phyloP scores from a whole-genome alignment of 108 stramenopile species.

The Nitzschia inconspicua region DNA sequence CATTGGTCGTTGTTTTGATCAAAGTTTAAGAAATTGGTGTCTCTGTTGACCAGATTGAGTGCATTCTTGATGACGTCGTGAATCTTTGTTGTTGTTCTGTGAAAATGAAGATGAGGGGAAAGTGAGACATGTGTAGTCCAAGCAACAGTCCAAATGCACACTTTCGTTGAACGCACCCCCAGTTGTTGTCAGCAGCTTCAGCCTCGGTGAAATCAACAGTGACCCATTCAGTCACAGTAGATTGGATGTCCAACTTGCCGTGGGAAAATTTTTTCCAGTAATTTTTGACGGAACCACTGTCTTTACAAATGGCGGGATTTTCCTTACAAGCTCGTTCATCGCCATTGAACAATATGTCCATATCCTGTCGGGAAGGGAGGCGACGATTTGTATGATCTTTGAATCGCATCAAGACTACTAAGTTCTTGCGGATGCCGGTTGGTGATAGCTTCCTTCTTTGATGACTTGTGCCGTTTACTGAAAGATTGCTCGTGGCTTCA shows the following conservation, averaged over 20 bases:
- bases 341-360: too few relatives aligned
- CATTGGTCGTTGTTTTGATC: conserved; percentile 35
- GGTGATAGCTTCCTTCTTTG: not conserved
- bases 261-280: conserved; percentile 29
- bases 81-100: conserved; percentile 6
- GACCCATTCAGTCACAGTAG: conserved; percentile 25
- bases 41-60: conserved; percentile 9
- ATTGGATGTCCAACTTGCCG: conserved; percentile 25
- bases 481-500: too few relatives aligned
- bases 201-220: conserved; percentile 11
- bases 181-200: conserved; percentile 11
- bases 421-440: conserved; percentile 20
- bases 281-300: too few relatives aligned
- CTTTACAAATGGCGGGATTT: too few relatives aligned
- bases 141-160: too few relatives aligned
- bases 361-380: too few relatives aligned
- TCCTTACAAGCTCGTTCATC: too few relatives aligned
- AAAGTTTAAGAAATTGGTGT: conserved; percentile 14
- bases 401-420: conserved; percentile 30
- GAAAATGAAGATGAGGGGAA: too few relatives aligned
- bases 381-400: conserved; percentile 22
- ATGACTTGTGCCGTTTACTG: too few relatives aligned
- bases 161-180: too few relatives aligned
- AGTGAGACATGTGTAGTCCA: too few relatives aligned
- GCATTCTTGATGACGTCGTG: conserved; percentile 11